These are phyloP conservation scores for Pseudogymnoascus pannorum DNA, from an alignment of 2,329 filamentous ascomycete species.

Conservation along the genomic window DNA sequence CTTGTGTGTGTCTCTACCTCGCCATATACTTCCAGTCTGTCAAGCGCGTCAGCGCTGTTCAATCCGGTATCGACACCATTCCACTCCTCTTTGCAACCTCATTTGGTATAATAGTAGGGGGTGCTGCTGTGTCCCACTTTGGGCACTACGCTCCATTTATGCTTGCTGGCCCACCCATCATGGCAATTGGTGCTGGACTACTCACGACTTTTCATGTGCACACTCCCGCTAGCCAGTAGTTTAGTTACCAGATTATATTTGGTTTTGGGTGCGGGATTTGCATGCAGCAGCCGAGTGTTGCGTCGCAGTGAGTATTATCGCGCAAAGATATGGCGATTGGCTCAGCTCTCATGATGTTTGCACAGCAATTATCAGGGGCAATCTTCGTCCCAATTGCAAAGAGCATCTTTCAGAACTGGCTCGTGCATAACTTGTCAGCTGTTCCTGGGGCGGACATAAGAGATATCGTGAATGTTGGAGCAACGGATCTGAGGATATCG, in stretches of 20 bases:
- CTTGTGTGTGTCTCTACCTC: constrained; percentile 32
- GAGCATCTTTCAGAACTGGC: constrained; percentile 47
- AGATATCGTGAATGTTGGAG: constrained; percentile 36
- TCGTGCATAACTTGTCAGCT: constrained; percentile 23
- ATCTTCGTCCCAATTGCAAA: constrained; percentile 59
- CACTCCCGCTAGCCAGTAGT: constrained; percentile 31
- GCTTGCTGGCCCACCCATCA: constrained; percentile 20
- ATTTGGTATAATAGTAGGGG: constrained; percentile 24
- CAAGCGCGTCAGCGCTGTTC: constrained; percentile 34
- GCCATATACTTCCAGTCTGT: constrained; percentile 41
- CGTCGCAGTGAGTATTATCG: constrained; percentile 44
- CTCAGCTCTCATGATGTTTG: constrained; percentile 50
- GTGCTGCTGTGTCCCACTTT: constrained; percentile 27
- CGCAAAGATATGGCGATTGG: constrained; percentile 43
- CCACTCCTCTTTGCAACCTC: constrained; percentile 28
- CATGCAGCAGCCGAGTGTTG: constrained; percentile 21
- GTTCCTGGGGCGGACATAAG: constrained; percentile 27
- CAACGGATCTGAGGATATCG: constrained; percentile 31
- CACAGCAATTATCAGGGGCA: constrained; percentile 58
- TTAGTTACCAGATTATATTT: constrained; percentile 21
- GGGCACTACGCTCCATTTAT: constrained; percentile 25
- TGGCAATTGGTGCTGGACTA: constrained; percentile 34
- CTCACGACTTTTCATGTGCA: constrained; percentile 31
- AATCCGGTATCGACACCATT: constrained; percentile 29
- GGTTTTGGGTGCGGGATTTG: constrained; percentile 13